Evolutionary conservation across 2,329 filamentous ascomycete species (phyloP), one percentile per base, ranked within the genome.

Genomic region (Catunica adiposa): DNA sequence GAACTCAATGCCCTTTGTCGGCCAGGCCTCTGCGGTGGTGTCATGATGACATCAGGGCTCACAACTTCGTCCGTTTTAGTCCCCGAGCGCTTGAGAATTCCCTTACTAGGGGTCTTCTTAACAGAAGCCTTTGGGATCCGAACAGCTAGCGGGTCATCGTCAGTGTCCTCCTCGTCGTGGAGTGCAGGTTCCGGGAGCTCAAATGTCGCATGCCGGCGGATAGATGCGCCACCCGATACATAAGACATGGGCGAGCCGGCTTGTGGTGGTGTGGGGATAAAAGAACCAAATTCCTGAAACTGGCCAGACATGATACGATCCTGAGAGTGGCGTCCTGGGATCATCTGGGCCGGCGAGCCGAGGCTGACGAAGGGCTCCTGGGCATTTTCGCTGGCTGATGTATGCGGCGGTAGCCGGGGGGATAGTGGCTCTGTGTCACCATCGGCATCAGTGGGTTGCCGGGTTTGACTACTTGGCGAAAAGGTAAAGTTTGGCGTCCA

Each of bases 121-220:
- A 31, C 40, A 8, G 29, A 29, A 8, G 29, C 37, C 9, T 50
- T 29, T 20, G 56, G 53, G 23, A 53, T 53, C 29, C 44, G 53
- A 9, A 58, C 38, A 9, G 3, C 34, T 2, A 52, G n/a, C 22
- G 54, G 38, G 17, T 52, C 53, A 22, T 52, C 37, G 7, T 51
- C 42, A 9, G 42, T 51, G 8, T 58, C 53, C 2, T 58, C 53
- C 2, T 55, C 53, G 1, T 56, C 66, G 29, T 65, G 66, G 38
- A 80, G 69, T 0, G 77, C 77, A 1, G 78, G 77, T 4, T 64
- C 75, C 0, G 78, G 78, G 11, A 80, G 67, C 61, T 74, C 73
- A 57, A 80, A 78, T 1, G 68, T 53, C 14, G 53, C 47, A 40
- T 56, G 56, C 22, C 56, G 47, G 9, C 26, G 47, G n/a, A 53